Conservation (phyloP, 345 rosid genomes). For the Gossypium mustelinum region DNA sequence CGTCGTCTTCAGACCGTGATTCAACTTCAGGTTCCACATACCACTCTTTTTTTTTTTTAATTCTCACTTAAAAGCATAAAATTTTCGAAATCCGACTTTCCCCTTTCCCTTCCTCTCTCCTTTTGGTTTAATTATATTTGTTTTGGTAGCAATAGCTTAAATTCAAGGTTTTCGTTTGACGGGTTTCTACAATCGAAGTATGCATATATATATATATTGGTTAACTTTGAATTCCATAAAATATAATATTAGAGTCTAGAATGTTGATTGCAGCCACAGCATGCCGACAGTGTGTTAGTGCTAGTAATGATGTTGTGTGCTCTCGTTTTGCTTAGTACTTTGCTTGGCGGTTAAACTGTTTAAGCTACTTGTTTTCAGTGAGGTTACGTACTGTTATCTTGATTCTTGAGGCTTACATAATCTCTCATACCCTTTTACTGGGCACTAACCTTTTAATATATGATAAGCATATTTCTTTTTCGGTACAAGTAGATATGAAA, state of each 20-base stretch:
- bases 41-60: neutral
- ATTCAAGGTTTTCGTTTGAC: neutral
- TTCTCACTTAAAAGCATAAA: neutral
- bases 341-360: neutral
- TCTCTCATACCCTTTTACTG: neutral
- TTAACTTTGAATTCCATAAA: neutral
- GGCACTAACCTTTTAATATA: neutral
- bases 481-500: neutral
- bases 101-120: neutral
- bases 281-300: neutral
- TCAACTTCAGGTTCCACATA: constrained; percentile 44
- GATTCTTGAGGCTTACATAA: constrained; percentile 1
- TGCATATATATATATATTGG: neutral
- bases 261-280: neutral
- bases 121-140: neutral
- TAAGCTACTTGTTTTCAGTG: neutral
- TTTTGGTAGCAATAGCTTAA: neutral
- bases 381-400: neutral
- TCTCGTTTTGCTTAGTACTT: neutral
- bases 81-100: neutral
- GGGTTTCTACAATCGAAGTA: neutral
- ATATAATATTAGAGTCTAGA: neutral
- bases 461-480: neutral
- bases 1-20: constrained; percentile 41
- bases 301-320: neutral